Conservation (phyloP, 2,329 filamentous ascomycete species). For the Calonectria pteridis region DNA sequence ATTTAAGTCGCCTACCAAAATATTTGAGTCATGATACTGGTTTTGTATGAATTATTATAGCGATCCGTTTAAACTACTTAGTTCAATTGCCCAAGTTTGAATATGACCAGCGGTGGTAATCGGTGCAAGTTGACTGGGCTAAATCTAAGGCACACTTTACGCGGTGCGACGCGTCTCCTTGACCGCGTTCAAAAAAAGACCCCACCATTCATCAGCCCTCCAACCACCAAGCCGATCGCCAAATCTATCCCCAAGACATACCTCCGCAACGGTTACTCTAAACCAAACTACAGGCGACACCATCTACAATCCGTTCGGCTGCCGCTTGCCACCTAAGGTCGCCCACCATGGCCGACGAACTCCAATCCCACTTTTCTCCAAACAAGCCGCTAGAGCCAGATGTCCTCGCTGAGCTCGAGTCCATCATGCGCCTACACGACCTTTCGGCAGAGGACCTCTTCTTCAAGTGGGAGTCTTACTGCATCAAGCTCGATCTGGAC, state of each 20-base stretch:
- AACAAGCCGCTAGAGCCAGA: conserved; percentile 75
- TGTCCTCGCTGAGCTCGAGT: conserved; percentile 83
- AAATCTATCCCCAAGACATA: background rate
- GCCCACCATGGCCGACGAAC: conserved; percentile 53
- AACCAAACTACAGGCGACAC: background rate
- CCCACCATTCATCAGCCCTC: conserved; percentile 17
- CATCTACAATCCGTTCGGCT: background rate
- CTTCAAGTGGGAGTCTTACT: conserved; percentile 99
- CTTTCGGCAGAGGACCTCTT: conserved; percentile 88
- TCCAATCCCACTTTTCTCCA: conserved; percentile 52
- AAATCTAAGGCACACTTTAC: conserved; percentile 4
- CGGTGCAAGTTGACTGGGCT: background rate
- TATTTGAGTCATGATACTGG: background rate
- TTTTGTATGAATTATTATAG: background rate
- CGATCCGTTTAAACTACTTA: background rate
- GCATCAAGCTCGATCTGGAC: conserved; percentile 90
- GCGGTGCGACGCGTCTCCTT: conserved; percentile 11
- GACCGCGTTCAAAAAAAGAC: conserved; percentile 7
- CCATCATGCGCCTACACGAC: conserved; percentile 86
- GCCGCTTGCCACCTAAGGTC: background rate
- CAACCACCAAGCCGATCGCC: conserved; percentile 1
- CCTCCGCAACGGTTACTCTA: background rate
- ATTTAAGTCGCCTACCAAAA: background rate
- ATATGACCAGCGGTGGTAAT: background rate
- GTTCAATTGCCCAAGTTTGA: background rate